A percentile compares a stretch with the other conserved stretches of the same genome.
These are phyloP conservation scores for Alectoria sarmentosa DNA, from an alignment of 495 filamentous ascomycete species.

Conservation along the genomic window DNA sequence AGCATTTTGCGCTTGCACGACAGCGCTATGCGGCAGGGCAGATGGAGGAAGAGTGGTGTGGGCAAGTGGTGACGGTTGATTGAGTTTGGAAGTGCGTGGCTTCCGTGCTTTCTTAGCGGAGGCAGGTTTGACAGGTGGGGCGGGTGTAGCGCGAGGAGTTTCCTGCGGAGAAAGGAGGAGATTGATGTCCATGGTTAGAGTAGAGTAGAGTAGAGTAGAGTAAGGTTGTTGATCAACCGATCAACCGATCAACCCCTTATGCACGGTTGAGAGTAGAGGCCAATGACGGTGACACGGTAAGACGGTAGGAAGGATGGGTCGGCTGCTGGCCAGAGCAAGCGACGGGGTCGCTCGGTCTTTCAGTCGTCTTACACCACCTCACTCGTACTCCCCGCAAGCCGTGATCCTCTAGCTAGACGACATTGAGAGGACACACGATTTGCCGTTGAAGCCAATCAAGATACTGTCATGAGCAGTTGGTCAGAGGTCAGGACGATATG, in stretches of 20 bases:
- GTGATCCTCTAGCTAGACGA: too few species aligned
- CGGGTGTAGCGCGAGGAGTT: constrained; percentile 39
- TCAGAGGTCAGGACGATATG: too few species aligned
- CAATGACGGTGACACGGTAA: too few species aligned
- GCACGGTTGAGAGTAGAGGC: constrained; percentile 12
- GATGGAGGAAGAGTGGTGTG: constrained; percentile 20
- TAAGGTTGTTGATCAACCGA: constrained; percentile 8
- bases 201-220: constrained; percentile 5
- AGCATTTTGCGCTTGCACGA: constrained; percentile 22
- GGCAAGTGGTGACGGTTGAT: constrained; percentile 14
- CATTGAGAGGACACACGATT: constrained; percentile 1
- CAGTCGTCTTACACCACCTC: background rate
- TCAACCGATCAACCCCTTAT: constrained; percentile 2
- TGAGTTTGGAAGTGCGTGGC: constrained; percentile 15
- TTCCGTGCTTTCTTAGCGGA: constrained; percentile 23
- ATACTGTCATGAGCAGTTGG: too few species aligned
- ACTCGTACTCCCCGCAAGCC: too few species aligned
- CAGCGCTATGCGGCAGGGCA: constrained; percentile 21
- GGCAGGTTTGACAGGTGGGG: constrained; percentile 28
- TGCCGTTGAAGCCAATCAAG: too few species aligned
- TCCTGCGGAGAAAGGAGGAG: constrained; percentile 65
- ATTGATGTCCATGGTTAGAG: constrained; percentile 63
- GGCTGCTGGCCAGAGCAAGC: constrained; percentile 6
- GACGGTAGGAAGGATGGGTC: background rate
- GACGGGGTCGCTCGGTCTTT: constrained; percentile 13